Percentiles rank a stretch among this genome's conserved stretches.
Conservation (phyloP, 2,329 filamentous ascomycete genomes). For the Knufia petricola region DNA sequence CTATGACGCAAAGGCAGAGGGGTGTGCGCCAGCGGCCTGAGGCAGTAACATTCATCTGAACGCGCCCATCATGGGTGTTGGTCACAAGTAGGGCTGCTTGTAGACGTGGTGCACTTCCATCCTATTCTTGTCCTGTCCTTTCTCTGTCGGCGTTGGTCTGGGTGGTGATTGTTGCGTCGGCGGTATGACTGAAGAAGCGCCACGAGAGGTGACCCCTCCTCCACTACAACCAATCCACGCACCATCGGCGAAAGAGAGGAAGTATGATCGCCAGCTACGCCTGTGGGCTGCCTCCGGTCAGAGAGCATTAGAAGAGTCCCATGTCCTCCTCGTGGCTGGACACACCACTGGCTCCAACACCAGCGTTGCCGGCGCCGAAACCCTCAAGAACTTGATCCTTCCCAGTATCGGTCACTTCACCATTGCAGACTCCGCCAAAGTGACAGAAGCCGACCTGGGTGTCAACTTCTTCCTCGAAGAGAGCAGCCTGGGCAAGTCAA, state of each 20-base stretch:
- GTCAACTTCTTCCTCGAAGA: conserved; percentile 96
- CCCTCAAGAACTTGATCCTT: conserved; percentile 92
- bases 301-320: conserved; percentile 76
- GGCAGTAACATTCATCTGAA: too few relatives aligned
- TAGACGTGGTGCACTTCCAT: too few relatives aligned
- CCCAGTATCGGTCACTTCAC: conserved; percentile 88
- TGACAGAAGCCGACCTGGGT: conserved; percentile 75
- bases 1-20: too few relatives aligned
- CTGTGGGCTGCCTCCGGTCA: conserved; percentile 93
- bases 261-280: conserved; percentile 90
- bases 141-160: background rate
- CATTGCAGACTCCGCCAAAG: conserved; percentile 69
- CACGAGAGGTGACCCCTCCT: conserved; percentile 31
- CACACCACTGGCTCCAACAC: conserved; percentile 20
- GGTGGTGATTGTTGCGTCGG: background rate
- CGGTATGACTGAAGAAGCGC: conserved; percentile 18
- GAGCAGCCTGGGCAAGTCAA: conserved; percentile 61
- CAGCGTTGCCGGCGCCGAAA: conserved; percentile 69
- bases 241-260: conserved; percentile 56
- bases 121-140: too few relatives aligned
- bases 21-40: too few relatives aligned
- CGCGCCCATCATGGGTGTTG: too few relatives aligned
- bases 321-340: conserved; percentile 81
- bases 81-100: too few relatives aligned
- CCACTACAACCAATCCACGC: conserved; percentile 41